Base-by-base conservation (phyloP, 1,284 basidiomycete genomes). In the Microbotryomycetes sp. region DNA sequence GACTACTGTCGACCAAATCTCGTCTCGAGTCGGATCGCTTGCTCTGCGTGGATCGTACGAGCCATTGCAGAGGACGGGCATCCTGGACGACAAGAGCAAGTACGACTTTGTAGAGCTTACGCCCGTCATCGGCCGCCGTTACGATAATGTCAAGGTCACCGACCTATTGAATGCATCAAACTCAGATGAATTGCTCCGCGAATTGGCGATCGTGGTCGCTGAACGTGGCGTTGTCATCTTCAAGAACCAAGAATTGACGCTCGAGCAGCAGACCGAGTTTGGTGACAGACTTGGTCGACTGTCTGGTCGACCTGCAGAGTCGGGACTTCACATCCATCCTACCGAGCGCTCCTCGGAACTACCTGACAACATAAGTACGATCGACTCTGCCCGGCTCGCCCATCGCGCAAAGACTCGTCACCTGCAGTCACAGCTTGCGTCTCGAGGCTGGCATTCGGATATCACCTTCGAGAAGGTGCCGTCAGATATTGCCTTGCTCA, bases 141-240 rank as follows among this genome's bases (percentile, higher is more conserved):
- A 66, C 49, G 57, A 61, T 15, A 53, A 45, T 15, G 35, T 73
- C 18, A 60, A 72, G 56, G 54, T 73, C 15, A 26, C 28, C 3
- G 67, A 73, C 6, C 48, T 73, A 5, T 11, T 72, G 2, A 41
- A 64, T 15, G 64, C 57, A 16, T 30, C 51, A 21, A 65, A 67
- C 41, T 56, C 66, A 1, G 71, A 73, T 54, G 72, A 71, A 47
- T 55, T 72, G 4, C 45, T 73, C 7, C 57, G 62, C 2, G 72
- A 72, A 56, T 53, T 72, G 0, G 71, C 72, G 7, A 70, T 72
- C 58, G 59, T 70, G 58, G 24, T 66, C 45, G 65, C 70, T 28
- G 66, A 70, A 16, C 65, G 70, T 16, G 70, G 65, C 16, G 71
- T 73, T 3, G 71, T 71, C 47, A 71, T 72, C 60, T 70, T 73